phyloP scores from a whole-genome alignment of 768 basidiomycete species.

The Serendipita sp. region DNA sequence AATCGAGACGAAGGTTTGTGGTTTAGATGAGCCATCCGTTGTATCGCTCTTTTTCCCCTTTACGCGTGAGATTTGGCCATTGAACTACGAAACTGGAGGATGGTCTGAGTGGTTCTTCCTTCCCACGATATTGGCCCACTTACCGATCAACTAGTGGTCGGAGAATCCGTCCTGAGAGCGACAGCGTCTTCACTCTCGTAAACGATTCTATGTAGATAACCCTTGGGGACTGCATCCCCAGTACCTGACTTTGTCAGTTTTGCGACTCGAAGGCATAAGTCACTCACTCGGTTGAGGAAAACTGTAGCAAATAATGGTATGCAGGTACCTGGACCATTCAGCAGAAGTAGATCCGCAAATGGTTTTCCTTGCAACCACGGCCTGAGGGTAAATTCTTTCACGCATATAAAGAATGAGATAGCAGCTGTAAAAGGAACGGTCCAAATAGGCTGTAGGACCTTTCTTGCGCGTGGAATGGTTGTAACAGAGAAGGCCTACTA shows the following conservation, averaged over 20 bases:
- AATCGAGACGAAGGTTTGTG: too few relatives aligned
- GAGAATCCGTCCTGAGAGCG: conserved; percentile 70
- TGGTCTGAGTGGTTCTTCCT: neutral
- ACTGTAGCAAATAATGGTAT: conserved; percentile 57
- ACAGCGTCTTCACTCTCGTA: conserved; percentile 67
- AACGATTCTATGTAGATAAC: conserved; percentile 89
- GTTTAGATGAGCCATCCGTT: conserved; percentile 49
- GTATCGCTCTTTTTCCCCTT: conserved; percentile 31
- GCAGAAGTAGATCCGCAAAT: conserved; percentile 59
- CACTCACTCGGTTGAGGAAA: conserved; percentile 51
- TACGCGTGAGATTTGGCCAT: conserved; percentile 50
- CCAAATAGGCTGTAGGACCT: conserved; percentile 63
- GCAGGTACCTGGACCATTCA: conserved; percentile 95
- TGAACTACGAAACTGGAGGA: conserved; percentile 68
- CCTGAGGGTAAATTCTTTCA: conserved; percentile 41
- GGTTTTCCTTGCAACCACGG: conserved; percentile 27
- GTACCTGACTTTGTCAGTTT: conserved; percentile 32
- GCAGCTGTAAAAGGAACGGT: conserved; percentile 52
- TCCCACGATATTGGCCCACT: conserved; percentile 11
- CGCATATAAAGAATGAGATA: conserved; percentile 40
- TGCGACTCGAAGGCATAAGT: conserved; percentile 5
- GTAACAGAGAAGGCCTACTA: conserved; percentile 16
- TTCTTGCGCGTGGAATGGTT: conserved; percentile 71
- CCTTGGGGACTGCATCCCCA: conserved; percentile 53
- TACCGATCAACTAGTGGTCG: conserved; percentile 69